These are phyloP conservation scores for Austropuccinia psidii DNA, from an alignment of 1,284 basidiomycete species.

Conservation along the genomic window DNA sequence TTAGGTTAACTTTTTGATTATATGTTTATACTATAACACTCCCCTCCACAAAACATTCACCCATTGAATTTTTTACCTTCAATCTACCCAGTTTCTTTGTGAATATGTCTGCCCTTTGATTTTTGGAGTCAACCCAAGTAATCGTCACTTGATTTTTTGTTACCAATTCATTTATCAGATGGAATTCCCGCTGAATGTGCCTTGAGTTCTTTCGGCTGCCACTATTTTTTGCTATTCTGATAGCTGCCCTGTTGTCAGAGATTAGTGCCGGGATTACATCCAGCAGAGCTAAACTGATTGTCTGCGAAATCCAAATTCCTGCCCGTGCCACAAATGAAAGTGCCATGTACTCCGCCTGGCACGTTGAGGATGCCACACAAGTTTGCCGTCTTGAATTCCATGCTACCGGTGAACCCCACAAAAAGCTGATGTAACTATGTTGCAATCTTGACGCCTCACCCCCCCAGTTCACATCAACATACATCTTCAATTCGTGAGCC, in stretches of 20 bases:
- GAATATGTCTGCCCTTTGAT: neutral
- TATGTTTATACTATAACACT: too few species aligned
- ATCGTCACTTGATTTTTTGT: neutral
- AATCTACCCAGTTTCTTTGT: too few species aligned
- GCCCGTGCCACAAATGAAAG: neutral
- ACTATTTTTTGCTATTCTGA: neutral
- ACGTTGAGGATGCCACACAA: neutral
- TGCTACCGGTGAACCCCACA: neutral
- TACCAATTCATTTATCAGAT: neutral
- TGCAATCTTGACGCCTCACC: neutral
- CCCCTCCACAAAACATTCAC: too few species aligned
- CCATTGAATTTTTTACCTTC: too few species aligned
- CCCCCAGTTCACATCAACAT: neutral
- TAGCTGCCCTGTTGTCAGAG: neutral
- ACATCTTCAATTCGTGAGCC: neutral
- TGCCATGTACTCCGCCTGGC: neutral
- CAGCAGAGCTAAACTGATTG: neutral
- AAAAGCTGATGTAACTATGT: neutral
- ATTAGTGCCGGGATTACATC: neutral
- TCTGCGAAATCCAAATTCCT: neutral
- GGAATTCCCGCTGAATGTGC: neutral
- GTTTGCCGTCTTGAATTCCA: neutral
- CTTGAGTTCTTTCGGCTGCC: neutral
- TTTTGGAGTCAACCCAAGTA: neutral
- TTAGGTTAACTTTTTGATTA: too few species aligned